Evolutionary conservation across 2,329 filamentous ascomycete genomes (phyloP).

Genomic region (Cladosporium sp.): DNA sequence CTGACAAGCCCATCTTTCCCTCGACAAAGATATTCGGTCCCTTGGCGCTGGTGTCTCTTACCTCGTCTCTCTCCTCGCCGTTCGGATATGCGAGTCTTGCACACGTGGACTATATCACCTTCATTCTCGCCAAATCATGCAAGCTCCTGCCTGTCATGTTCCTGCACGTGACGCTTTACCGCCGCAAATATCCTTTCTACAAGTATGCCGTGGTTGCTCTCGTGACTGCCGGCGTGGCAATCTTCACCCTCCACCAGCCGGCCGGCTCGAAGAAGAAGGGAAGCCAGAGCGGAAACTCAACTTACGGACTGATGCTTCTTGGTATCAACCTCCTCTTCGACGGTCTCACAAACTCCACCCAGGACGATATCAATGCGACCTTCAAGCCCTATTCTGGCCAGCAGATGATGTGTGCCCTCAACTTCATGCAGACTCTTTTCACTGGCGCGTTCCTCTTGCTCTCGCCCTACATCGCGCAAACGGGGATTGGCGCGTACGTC

Average conservation of each 20-base stretch:
- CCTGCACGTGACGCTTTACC: conserved; percentile 88
- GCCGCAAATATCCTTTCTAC: conserved; percentile 83
- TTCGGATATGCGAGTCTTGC: conserved; percentile 91
- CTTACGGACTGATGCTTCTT: conserved; percentile 79
- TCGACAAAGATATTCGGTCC: conserved; percentile 69
- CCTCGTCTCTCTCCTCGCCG: conserved; percentile 83
- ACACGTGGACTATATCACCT: conserved; percentile 97
- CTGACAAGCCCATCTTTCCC: conserved; percentile 66
- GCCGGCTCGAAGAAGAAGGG: conserved; percentile 28
- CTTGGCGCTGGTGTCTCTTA: conserved; percentile 79
- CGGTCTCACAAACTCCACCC: conserved; percentile 91
- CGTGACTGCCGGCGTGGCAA: conserved; percentile 86
- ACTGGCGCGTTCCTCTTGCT: conserved; percentile 73
- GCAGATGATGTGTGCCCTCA: conserved; percentile 99
- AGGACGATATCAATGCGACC: conserved; percentile 82
- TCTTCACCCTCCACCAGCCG: conserved; percentile 81
- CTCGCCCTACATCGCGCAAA: conserved; percentile 74
- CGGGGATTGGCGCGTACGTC: conserved; percentile 37
- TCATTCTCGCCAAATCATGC: conserved; percentile 95
- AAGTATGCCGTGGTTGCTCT: conserved; percentile 92
- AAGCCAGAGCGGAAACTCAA: conserved; percentile 50
- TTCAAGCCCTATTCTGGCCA: conserved; percentile 82
- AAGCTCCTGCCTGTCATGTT: conserved; percentile 99
- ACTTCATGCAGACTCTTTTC: conserved; percentile 76
- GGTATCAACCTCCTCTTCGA: conserved; percentile 91